Evolutionary conservation across 108 stramenopile genomes (phyloP).

Genomic region (Fragilaria radians): DNA sequence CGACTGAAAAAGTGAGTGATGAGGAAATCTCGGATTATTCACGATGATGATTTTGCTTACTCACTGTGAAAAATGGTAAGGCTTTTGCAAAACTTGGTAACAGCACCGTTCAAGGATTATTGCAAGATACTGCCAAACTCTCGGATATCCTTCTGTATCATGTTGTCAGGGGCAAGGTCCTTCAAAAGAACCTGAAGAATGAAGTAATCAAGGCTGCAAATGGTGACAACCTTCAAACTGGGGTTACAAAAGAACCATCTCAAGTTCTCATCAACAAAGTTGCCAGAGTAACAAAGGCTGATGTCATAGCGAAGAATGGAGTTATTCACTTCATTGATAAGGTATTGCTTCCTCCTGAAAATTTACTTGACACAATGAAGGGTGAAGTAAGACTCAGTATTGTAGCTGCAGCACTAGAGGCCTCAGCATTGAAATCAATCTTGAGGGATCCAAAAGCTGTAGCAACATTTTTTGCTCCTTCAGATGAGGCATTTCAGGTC

Average conservation of each 20-base stretch:
- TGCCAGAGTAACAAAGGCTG: no score
- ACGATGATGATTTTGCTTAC: slow-evolving; percentile 51
- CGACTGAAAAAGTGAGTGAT: slow-evolving; percentile 47
- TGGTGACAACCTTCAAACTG: no score
- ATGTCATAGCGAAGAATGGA: slow-evolving; percentile 55
- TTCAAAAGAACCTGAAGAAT: slow-evolving; percentile 68
- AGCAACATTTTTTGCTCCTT: no score
- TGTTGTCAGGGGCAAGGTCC: slow-evolving; percentile 63
- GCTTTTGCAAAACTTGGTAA: slow-evolving; percentile 20
- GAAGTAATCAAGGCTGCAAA: no score
- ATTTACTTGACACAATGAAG: no score
- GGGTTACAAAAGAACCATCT: slow-evolving; percentile 56
- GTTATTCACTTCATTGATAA: slow-evolving; percentile 44
- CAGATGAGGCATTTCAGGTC: no score
- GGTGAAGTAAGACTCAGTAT: no score
- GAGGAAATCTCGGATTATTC: slow-evolving; percentile 41
- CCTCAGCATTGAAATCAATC: no score
- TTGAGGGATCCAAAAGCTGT: no score
- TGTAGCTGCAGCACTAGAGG: no score
- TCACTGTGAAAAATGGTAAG: slow-evolving; percentile 44
- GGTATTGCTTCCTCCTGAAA: background rate
- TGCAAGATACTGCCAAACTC: slow-evolving; percentile 33
- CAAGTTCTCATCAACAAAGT: slow-evolving; percentile 40
- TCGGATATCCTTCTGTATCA: no score
- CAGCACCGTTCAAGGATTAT: slow-evolving; percentile 32